Evolutionary conservation across 23 red algal species (phyloP).

Genomic region (Gracilaria vermiculophylla): DNA sequence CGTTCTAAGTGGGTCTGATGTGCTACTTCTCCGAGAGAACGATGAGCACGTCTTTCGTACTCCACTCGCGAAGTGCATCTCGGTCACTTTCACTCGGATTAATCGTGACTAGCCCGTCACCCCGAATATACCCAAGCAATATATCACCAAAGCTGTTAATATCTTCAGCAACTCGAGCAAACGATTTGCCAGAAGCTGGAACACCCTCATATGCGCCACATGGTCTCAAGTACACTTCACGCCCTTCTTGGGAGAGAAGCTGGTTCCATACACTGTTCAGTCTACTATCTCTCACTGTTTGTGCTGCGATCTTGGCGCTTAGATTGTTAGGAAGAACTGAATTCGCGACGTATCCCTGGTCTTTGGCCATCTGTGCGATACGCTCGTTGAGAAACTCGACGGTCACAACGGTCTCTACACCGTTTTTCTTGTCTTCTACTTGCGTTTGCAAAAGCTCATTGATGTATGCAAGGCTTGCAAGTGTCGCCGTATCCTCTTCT

Average conservation of each 20-base stretch:
- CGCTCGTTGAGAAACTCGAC: constrained; percentile 61
- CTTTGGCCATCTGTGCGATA: constrained; percentile 47
- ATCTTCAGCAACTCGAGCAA: constrained; percentile 2
- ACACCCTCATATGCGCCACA: constrained; percentile 15
- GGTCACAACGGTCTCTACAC: constrained; percentile 23
- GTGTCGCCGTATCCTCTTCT: constrained; percentile 51
- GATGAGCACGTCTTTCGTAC: constrained; percentile 23
- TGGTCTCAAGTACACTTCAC: constrained; percentile 63
- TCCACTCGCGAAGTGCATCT: constrained; percentile 5
- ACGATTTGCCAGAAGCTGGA: background rate
- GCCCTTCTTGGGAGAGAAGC: constrained; percentile 55
- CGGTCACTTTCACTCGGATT: constrained; percentile 29
- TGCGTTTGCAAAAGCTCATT: constrained; percentile 40
- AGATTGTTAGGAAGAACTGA: constrained; percentile 64
- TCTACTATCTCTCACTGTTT: constrained; percentile 62
- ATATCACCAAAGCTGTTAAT: background rate
- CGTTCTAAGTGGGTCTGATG: background rate
- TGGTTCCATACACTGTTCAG: constrained; percentile 63
- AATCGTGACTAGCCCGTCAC: constrained; percentile 15
- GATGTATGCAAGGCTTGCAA: constrained; percentile 60
- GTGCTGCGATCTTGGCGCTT: constrained; percentile 58
- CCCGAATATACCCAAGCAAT: constrained; percentile 32
- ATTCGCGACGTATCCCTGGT: constrained; percentile 39
- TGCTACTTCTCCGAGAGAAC: constrained; percentile 20
- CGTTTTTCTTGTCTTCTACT: background rate